Evolutionary conservation across 345 rosid species (phyloP).

Genomic region (Atalantia buxifolia): DNA sequence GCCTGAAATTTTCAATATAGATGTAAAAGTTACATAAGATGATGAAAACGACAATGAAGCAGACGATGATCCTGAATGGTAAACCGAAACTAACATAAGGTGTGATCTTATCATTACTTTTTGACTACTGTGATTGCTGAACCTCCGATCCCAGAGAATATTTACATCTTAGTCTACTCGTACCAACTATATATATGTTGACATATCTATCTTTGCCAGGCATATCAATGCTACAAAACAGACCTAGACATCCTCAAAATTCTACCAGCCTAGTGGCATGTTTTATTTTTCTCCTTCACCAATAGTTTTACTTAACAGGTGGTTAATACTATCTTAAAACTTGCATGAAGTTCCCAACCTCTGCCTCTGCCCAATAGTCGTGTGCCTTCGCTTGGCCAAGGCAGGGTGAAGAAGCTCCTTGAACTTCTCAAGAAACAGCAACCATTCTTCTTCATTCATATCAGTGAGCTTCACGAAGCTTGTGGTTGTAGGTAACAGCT

Average conservation of each 20-base stretch:
- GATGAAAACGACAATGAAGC: background rate
- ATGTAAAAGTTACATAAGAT: too few species aligned
- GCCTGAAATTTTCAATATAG: background rate
- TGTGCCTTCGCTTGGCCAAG: conserved; percentile 33
- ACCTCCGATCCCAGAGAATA: background rate
- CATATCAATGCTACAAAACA: background rate
- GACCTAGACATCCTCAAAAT: background rate
- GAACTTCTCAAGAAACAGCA: conserved; percentile 44
- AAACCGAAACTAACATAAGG: background rate
- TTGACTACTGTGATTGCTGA: background rate
- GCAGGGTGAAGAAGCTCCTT: conserved; percentile 52
- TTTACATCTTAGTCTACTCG: background rate
- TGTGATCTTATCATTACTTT: background rate
- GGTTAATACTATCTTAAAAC: conserved; percentile 37
- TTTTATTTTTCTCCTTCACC: conserved; percentile 4
- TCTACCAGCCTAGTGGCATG: background rate
- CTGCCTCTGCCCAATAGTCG: conserved; percentile 43
- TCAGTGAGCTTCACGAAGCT: conserved; percentile 52
- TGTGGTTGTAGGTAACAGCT: conserved; percentile 35
- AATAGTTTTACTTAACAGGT: background rate
- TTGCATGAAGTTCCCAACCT: conserved; percentile 68
- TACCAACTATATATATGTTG: background rate
- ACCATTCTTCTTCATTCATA: conserved; percentile 50
- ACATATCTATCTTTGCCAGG: background rate
- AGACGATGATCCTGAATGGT: background rate